phyloP scores from a whole-genome alignment of 495 filamentous ascomycete species.

The Oidiodendron maius region DNA sequence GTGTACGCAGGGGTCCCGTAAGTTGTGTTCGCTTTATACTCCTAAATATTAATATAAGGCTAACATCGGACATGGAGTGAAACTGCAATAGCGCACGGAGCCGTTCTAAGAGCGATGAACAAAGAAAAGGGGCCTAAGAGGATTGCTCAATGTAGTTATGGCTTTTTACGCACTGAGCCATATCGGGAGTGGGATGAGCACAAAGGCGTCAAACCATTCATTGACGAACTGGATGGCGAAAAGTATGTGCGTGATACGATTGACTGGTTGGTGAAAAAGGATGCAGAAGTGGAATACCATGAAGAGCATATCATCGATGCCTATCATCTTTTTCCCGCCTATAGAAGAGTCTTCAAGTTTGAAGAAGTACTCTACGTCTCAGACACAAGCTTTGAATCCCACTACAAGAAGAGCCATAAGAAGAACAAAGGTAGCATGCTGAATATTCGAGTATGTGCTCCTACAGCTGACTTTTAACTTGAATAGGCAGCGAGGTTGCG shows the following conservation, averaged over 20 bases:
- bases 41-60: background rate
- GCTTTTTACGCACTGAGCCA: conserved; percentile 21
- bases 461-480: background rate
- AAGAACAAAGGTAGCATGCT: conserved; percentile 15
- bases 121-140: conserved; percentile 24
- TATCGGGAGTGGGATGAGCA: conserved; percentile 16
- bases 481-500: conserved; percentile 1
- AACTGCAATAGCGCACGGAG: conserved; percentile 23
- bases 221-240: conserved; percentile 9
- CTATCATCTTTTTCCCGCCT: conserved; percentile 12
- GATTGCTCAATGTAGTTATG: conserved; percentile 24
- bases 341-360: conserved; percentile 8
- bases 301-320: conserved; percentile 8
- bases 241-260: conserved; percentile 12
- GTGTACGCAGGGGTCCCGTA: background rate
- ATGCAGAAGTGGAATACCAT: conserved; percentile 7
- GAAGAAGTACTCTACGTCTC: conserved; percentile 20
- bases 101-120: conserved; percentile 26
- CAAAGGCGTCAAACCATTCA: conserved; percentile 6
- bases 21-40: background rate
- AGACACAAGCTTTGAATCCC: conserved; percentile 13
- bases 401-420: conserved; percentile 13
- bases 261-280: conserved; percentile 21
- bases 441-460: background rate
- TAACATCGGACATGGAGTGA: too few relatives aligned